Base-by-base conservation (phyloP, 495 filamentous ascomycete genomes). In the Tuber brumale region DNA sequence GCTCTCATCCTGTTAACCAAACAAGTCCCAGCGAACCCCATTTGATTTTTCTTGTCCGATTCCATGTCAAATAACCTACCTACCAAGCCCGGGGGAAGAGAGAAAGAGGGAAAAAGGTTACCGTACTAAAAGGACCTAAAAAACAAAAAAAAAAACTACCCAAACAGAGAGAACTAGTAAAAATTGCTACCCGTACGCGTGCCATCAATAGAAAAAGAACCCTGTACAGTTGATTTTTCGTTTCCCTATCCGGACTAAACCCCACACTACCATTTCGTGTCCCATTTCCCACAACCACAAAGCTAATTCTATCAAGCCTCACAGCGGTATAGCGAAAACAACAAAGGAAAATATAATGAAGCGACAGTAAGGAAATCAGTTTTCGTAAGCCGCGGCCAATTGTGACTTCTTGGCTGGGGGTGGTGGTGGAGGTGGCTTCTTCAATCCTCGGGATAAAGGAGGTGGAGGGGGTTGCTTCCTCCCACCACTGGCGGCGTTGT, bases 391-490 rank as follows among this genome's bases (percentile, higher is more conserved):
- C 57, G 73, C 69, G 6, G 79, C 70, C 72, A 81, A 79, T 43
- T 44, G 45, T 23, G 81, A 76, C 61, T 48, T 80, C 72, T 81
- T 83, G 72, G 74, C 76, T 73, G 82, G 82, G 23, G 82, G 82
- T 1, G 82, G 82, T n/a, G 81, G 81, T n/a, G 81, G 81, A 46
- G 80, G 80, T 2, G 79, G 74, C 37, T 83, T 83, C 70, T 83
- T 83, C 72, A 76, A 41, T 10, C 78, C 77, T 48, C 74, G 78
- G 10, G 76, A 73, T 35, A 61, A 46, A 9, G 77, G 79, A 51
- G 82, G 82, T 35, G 81, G 81, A 10, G 82, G 82, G 7, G 81
- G 76, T 43, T 78, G 75, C 37, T 82, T 82, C 72, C 81, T 81
- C 44, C 43, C 73, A 16, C 70, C 43, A 18, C 70, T 71, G 14